Conservation (phyloP, 257 asterid species). For the Nicotiana tabacum region DNA sequence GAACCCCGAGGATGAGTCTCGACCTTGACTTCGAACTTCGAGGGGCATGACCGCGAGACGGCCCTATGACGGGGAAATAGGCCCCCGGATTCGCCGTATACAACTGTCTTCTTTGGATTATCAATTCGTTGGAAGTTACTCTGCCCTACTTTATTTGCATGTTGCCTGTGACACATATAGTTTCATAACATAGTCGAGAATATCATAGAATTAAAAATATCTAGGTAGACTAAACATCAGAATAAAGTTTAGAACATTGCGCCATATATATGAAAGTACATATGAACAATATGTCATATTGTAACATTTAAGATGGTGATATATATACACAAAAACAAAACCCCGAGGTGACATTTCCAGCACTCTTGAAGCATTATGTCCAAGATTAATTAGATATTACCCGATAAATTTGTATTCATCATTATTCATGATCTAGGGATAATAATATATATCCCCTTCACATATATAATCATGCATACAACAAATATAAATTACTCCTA, state of each 20-base stretch:
- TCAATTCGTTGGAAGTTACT: neutral
- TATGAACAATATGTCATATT: neutral
- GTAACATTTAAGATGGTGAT: neutral
- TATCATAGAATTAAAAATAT: neutral
- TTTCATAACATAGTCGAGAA: neutral
- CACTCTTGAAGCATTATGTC: neutral
- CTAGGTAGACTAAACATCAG: neutral
- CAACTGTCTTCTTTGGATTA: neutral
- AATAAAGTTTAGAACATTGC: neutral
- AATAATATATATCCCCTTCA: neutral
- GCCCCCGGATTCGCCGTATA: too few relatives aligned
- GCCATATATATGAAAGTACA: neutral
- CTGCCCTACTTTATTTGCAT: neutral
- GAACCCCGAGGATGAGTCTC: too few relatives aligned
- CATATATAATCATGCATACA: neutral
- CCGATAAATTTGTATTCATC: neutral
- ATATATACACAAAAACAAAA: neutral
- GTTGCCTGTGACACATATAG: neutral
- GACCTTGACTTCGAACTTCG: too few relatives aligned
- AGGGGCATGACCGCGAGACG: too few relatives aligned
- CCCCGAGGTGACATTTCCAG: neutral
- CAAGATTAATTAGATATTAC: neutral
- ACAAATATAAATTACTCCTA: neutral
- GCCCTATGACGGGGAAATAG: too few relatives aligned
- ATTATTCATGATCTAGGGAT: neutral